Conservation (phyloP, 2,329 filamentous ascomycete genomes). For the Ophiocordyceps camponoti-leonardi region DNA sequence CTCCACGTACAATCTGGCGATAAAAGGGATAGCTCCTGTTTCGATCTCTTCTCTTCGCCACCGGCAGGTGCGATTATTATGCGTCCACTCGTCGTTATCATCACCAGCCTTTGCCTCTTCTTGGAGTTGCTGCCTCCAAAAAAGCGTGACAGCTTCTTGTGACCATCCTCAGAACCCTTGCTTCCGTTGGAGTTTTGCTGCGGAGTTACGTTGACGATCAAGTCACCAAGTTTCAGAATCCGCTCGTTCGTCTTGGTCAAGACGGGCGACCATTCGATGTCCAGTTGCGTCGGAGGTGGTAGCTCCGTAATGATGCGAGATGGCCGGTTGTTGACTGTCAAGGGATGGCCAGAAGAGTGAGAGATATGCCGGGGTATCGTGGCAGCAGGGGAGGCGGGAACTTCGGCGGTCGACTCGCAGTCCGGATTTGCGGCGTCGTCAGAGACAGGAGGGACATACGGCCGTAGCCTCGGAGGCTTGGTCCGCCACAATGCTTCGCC, state of each 20-base stretch:
- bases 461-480: slow-evolving; percentile 72
- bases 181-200: slow-evolving; percentile 55
- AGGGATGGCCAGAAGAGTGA: not conserved
- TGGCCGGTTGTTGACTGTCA: slow-evolving; percentile 38
- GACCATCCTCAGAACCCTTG: slow-evolving; percentile 53
- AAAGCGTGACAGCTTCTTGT: slow-evolving; percentile 85
- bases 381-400: not conserved
- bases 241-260: slow-evolving; percentile 81
- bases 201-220: slow-evolving; percentile 68
- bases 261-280: slow-evolving; percentile 97
- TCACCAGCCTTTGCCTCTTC: slow-evolving; percentile 81
- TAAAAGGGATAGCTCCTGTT: slow-evolving; percentile 77
- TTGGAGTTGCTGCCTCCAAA: slow-evolving; percentile 85
- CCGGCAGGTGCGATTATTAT: slow-evolving; percentile 82
- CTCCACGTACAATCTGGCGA: slow-evolving; percentile 61
- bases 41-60: slow-evolving; percentile 89
- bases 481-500: slow-evolving; percentile 75
- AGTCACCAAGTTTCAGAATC: slow-evolving; percentile 83
- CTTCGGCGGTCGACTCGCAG: not conserved
- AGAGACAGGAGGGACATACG: slow-evolving; percentile 61
- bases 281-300: slow-evolving; percentile 86
- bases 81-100: slow-evolving; percentile 83
- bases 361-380: not conserved
- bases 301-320: slow-evolving; percentile 83
- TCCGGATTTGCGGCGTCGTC: slow-evolving; percentile 26